Conservation (phyloP, 2,329 filamentous ascomycete species). For the Botryotinia convoluta region DNA sequence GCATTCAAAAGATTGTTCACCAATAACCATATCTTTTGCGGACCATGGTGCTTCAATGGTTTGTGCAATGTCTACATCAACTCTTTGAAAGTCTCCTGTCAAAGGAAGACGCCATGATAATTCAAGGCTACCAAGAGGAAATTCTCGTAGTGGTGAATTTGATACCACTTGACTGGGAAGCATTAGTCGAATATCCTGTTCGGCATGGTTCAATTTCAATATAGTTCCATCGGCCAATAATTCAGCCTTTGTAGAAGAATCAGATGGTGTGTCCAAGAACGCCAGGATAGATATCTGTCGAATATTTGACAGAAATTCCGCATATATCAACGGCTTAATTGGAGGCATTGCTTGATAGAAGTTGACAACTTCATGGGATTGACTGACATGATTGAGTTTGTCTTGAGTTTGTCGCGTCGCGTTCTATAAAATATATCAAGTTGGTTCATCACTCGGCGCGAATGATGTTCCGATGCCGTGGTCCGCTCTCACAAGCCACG, state of each 20-base stretch:
- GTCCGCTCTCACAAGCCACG: not conserved
- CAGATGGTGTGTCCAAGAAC: conserved; percentile 44
- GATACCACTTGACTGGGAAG: conserved; percentile 42
- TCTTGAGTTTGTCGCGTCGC: not conserved
- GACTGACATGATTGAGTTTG: not conserved
- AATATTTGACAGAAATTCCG: conserved; percentile 64
- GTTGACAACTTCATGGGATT: not conserved
- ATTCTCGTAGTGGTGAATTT: conserved; percentile 26
- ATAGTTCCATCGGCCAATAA: conserved; percentile 47
- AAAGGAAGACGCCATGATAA: conserved; percentile 56
- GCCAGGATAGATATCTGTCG: conserved; percentile 60
- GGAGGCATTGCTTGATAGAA: conserved; percentile 10
- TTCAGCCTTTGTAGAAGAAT: conserved; percentile 33
- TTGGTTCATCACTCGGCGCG: not conserved
- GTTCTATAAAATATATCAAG: not conserved
- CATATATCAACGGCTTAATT: conserved; percentile 49
- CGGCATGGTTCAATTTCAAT: conserved; percentile 50
- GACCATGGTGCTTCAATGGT: conserved; percentile 47
- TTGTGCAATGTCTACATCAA: conserved; percentile 25
- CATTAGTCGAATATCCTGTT: conserved; percentile 39
- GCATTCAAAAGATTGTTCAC: conserved; percentile 37
- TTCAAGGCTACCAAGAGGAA: conserved; percentile 34
- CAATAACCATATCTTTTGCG: conserved; percentile 46
- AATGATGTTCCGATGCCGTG: not conserved
- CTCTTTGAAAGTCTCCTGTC: conserved; percentile 20